Evolutionary conservation across 441 rosid genomes (phyloP).

Genomic region (Raphanus hybrid): DNA sequence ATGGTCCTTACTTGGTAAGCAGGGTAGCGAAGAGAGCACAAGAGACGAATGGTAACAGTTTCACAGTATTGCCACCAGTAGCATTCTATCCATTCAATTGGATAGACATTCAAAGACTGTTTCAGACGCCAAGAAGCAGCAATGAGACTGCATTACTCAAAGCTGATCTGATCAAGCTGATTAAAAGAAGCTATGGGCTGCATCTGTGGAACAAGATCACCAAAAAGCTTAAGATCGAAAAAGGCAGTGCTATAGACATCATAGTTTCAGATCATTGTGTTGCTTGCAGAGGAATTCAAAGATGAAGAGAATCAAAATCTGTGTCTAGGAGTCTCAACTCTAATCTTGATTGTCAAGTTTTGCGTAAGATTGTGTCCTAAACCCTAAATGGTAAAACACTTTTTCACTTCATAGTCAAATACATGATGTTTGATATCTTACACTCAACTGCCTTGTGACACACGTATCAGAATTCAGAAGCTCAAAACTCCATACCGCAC

Average conservation of each 20-base stretch:
- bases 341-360: conserved; percentile 3
- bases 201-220: conserved; percentile 75
- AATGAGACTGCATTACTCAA: conserved; percentile 44
- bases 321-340: background rate
- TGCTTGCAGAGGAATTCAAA: conserved; percentile 44
- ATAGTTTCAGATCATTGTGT: conserved; percentile 51
- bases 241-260: conserved; percentile 60
- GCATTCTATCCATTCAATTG: conserved; percentile 66
- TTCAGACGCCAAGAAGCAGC: conserved; percentile 46
- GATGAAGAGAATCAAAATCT: conserved; percentile 14
- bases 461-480: background rate
- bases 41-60: conserved; percentile 42
- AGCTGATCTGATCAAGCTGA: conserved; percentile 51
- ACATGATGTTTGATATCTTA: background rate
- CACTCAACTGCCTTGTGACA: background rate
- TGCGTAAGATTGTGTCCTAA: background rate
- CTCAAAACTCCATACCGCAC: background rate
- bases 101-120: conserved; percentile 53
- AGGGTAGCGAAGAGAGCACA: conserved; percentile 52
- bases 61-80: conserved; percentile 55
- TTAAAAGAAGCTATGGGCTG: conserved; percentile 58
- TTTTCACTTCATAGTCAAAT: background rate
- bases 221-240: conserved; percentile 45
- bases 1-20: conserved; percentile 71
- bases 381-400: background rate